Evolutionary conservation across 352 stramenopile species (phyloP).

Genomic region (Pythium apleroticum): DNA sequence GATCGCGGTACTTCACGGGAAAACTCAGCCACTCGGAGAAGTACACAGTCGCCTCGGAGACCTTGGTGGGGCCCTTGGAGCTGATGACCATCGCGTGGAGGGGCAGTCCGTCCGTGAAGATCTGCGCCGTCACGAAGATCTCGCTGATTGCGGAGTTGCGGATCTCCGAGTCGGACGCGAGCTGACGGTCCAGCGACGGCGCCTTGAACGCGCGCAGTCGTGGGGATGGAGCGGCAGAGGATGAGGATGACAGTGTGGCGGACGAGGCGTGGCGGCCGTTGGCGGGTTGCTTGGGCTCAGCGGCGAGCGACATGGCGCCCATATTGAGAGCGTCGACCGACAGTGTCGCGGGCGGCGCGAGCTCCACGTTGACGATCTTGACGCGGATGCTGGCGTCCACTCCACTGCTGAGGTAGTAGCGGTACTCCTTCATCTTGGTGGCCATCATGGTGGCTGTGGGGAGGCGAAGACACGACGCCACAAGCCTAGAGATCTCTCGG

Average conservation of each 20-base stretch:
- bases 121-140: constrained; percentile 88
- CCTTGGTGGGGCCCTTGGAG: constrained; percentile 83
- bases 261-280: neutral
- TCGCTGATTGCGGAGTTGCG: constrained; percentile 83
- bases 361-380: constrained; percentile 77
- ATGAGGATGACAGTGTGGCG: constrained; percentile 13
- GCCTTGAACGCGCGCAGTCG: constrained; percentile 31
- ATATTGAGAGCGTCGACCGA: constrained; percentile 14
- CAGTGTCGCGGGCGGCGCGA: constrained; percentile 42
- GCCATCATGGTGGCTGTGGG: constrained; percentile 32
- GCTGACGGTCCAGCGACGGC: constrained; percentile 55
- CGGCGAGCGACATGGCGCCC: constrained; percentile 18
- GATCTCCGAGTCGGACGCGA: constrained; percentile 64
- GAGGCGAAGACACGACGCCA: neutral
- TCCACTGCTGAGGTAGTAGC: constrained; percentile 87
- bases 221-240: constrained; percentile 9
- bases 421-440: constrained; percentile 84
- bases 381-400: constrained; percentile 78
- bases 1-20: constrained; percentile 82
- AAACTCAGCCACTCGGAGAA: constrained; percentile 90
- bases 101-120: constrained; percentile 81
- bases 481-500: neutral
- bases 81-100: constrained; percentile 85
- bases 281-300: constrained; percentile 14
- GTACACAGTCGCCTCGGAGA: constrained; percentile 84